Evolutionary conservation across 129 eudicot species (phyloP).

Genomic region (Dittrichia graveolens): DNA sequence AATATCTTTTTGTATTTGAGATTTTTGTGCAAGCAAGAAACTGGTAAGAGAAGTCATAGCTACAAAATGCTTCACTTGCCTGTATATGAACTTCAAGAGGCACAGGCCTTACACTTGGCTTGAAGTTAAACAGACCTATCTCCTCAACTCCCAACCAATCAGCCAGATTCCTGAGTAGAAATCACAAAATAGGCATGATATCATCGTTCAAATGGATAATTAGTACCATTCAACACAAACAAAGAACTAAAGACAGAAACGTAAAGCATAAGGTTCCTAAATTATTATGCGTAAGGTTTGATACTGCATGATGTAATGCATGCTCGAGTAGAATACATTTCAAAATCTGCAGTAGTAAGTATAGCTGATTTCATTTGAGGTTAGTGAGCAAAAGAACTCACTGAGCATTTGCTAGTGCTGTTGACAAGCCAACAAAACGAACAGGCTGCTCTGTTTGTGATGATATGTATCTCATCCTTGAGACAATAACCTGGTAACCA

Average conservation of each 20-base stretch:
- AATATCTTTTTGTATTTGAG: background rate
- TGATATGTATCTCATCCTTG: constrained; percentile 98
- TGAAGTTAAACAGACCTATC: constrained; percentile 84
- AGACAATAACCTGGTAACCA: constrained; percentile 77
- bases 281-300: background rate
- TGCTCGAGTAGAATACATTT: background rate
- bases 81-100: constrained; percentile 99
- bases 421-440: constrained; percentile 96
- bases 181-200: constrained; percentile 13
- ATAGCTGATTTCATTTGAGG: constrained; percentile 7
- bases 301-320: constrained; percentile 7
- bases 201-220: constrained; percentile 3
- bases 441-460: constrained; percentile 93
- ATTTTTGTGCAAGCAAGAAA: constrained; percentile 6
- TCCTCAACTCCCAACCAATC: constrained; percentile 98
- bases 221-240: background rate
- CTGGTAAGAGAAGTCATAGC: background rate
- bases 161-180: constrained; percentile 71
- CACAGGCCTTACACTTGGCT: constrained; percentile 99
- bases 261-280: background rate
- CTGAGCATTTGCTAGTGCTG: constrained; percentile 99
- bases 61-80: constrained; percentile 51
- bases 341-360: background rate
- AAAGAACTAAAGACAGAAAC: constrained; percentile 10
- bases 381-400: constrained; percentile 44